Conservation (phyloP, 106 monocot species). For the Dioscorea alata region DNA sequence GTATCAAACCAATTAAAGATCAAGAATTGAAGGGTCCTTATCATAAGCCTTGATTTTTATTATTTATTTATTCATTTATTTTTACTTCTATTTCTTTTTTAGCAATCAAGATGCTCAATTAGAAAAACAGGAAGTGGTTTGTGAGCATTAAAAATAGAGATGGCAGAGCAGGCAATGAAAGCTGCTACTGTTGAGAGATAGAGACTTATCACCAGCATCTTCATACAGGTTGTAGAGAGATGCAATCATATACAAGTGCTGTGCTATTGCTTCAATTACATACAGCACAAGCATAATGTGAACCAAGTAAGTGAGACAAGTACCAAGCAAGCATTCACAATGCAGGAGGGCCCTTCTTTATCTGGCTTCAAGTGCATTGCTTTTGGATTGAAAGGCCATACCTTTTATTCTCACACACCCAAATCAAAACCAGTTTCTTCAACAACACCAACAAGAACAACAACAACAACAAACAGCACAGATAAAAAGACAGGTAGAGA, state of each 20-base stretch:
- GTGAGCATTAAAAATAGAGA: slow-evolving; percentile 13
- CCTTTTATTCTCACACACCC: slow-evolving; percentile 2
- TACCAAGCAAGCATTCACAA: slow-evolving; percentile 11
- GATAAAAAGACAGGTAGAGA: neutral
- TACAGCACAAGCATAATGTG: neutral
- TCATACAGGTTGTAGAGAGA: slow-evolving; percentile 18
- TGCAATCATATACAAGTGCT: slow-evolving; percentile 10
- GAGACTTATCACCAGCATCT: slow-evolving; percentile 27
- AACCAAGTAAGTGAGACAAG: slow-evolving; percentile 6
- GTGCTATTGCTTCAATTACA: neutral
- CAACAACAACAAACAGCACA: slow-evolving; percentile 6
- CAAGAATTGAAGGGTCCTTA: neutral
- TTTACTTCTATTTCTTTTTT: neutral
- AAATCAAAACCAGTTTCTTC: slow-evolving; percentile 2
- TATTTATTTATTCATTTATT: neutral
- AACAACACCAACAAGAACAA: slow-evolving; percentile 10
- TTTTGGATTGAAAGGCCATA: neutral
- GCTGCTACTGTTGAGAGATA: slow-evolving; percentile 20
- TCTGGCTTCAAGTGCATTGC: neutral
- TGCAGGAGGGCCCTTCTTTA: neutral
- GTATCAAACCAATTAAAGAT: neutral
- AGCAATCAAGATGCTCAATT: neutral
- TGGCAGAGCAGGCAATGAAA: neutral
- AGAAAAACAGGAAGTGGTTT: neutral
- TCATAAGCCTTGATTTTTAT: neutral